These are phyloP conservation scores for Phytophthora pini DNA, from an alignment of 352 stramenopile species.

Conservation along the genomic window DNA sequence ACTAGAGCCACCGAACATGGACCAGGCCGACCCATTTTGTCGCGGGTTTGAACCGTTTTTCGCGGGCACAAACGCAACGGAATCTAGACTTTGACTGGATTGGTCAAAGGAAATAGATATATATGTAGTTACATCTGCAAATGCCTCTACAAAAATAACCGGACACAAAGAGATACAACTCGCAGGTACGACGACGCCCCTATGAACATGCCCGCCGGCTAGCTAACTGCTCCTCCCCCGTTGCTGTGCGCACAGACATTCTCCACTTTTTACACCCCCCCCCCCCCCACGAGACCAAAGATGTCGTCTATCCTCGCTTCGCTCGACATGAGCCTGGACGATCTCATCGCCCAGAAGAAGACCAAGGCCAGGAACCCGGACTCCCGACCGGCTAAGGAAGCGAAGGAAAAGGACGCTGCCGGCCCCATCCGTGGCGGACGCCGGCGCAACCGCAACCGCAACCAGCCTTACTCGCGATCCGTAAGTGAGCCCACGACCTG, in stretches of 20 bases:
- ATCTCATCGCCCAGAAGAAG: constrained; percentile 85
- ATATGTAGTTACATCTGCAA: no score
- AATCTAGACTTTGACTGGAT: no score
- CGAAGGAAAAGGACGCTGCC: constrained; percentile 37
- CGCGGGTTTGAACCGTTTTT: constrained; percentile 13
- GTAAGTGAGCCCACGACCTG: constrained; percentile 58
- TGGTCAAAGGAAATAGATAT: no score
- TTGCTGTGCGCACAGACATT: constrained; percentile 8
- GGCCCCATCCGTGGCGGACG: constrained; percentile 59
- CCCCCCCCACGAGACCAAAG: constrained; percentile 3
- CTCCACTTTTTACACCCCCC: not conserved
- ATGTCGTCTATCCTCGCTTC: constrained; percentile 86
- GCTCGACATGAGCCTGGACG: constrained; percentile 87
- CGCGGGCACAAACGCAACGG: no score
- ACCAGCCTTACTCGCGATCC: constrained; percentile 74
- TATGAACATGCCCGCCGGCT: no score
- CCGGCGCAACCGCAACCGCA: constrained; percentile 52
- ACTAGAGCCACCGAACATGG: not conserved
- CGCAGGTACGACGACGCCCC: constrained; percentile 17
- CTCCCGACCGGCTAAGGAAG: constrained; percentile 52
- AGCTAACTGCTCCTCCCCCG: constrained; percentile 1
- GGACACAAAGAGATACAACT: not conserved
- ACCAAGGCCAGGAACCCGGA: constrained; percentile 53
- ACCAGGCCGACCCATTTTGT: not conserved
- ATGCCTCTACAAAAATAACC: no score